Base-by-base conservation (phyloP, 1,139 yeast genomes). In the Debaryomyces robertsiae region DNA sequence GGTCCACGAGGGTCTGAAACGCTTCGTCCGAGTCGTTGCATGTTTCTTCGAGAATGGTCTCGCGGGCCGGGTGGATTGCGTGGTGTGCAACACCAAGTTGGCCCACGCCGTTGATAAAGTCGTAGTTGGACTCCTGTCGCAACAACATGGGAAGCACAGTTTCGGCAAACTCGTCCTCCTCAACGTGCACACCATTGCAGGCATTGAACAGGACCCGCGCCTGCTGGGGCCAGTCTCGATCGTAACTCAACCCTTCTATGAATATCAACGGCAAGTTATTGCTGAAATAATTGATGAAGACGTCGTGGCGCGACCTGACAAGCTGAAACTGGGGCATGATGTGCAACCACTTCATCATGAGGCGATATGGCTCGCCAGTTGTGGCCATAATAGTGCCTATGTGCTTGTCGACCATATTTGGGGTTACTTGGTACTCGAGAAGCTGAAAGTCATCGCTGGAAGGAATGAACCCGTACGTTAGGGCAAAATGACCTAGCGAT, bases 401-500 rank as follows among this genome's bases (percentile, higher is more conserved):
- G 28, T 27, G 32, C n/a, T 16, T 5, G n/a, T 39, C 23, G 17
- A 14, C 10, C 16, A 16, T 5, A 16, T 24, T 32, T 3, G 11
- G 28, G 7, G 40, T 22, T 9, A 45, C 17, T 34, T 45, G 42
- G 14, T 49, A 23, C 36, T 53, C 57, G 27, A 41, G 36, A n/a
- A 53, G 37, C 36, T 52, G 57, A 31, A 23, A 50, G 25, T 44
- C 39, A 10, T 46, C 39, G 19, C 31, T 49, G 11, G 19, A 9
- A 3, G 84, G 84, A 6, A 79, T 59, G 50, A 83, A 83, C 1
- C 89, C 89, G 54, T 83, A 82, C 1, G 74, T 71, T 17, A 65
- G 53, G n/a, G 74, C 63, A 50, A 82, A 78, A 22, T 64, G 60
- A 32, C 65, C 65, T 9, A 77, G 48, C 43, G 75, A 76, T 47